Conservation (phyloP, 73 alveolate genomes). For the Paramecium sonneborni region DNA sequence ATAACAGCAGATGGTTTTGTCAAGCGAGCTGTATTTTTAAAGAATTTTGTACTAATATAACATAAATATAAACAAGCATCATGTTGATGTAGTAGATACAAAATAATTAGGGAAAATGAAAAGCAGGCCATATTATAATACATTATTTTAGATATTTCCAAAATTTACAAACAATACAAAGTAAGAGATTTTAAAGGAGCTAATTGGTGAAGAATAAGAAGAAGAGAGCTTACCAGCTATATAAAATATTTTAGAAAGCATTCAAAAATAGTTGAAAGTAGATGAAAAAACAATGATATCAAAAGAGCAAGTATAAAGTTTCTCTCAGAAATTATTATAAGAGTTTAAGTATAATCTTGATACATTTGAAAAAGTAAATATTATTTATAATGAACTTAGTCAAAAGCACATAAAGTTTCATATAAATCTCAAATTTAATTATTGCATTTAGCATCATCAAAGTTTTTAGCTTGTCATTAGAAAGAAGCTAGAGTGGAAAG, state of each 20-base stretch:
- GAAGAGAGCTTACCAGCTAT: background rate
- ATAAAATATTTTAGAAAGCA: background rate
- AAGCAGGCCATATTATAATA: constrained; percentile 1
- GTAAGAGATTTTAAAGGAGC: constrained; percentile 31
- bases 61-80: background rate
- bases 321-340: background rate
- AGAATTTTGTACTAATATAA: constrained; percentile 26
- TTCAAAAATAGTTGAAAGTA: background rate
- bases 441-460: constrained; percentile 60
- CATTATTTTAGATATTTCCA: constrained; percentile 60
- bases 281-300: background rate
- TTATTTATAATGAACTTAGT: background rate
- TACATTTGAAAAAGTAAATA: constrained; percentile 51
- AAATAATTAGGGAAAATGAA: constrained; percentile 1
- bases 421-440: constrained; percentile 60
- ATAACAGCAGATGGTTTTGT: constrained; percentile 54
- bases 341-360: constrained; percentile 61
- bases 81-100: background rate
- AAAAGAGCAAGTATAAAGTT: constrained; percentile 39
- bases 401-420: constrained; percentile 53
- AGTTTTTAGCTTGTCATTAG: constrained; percentile 59
- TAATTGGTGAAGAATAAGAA: background rate
- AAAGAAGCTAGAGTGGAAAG: constrained; percentile 55
- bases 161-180: constrained; percentile 53
- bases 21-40: constrained; percentile 6